These are phyloP conservation scores for Arabidopsis lyrata DNA, from an alignment of 441 rosid genomes.

Conservation along the genomic window DNA sequence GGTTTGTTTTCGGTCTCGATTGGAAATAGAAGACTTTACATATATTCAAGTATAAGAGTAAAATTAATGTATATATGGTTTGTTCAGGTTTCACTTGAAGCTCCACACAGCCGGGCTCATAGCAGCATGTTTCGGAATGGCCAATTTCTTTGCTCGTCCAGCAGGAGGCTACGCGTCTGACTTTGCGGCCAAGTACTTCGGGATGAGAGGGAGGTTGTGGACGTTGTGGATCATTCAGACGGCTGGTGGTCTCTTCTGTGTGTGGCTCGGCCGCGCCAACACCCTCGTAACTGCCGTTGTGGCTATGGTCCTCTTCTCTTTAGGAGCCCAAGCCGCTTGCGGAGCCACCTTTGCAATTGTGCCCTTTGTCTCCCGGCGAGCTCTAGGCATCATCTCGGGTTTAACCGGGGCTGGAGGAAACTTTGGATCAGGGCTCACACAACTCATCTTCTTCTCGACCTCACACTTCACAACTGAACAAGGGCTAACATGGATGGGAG, in stretches of 20 bases:
- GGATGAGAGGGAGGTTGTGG: constrained; percentile 82
- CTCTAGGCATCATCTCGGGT: constrained; percentile 53
- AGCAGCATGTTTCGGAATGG: constrained; percentile 75
- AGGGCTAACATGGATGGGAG: constrained; percentile 71
- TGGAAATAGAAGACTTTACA: background rate
- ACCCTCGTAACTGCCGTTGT: constrained; percentile 59
- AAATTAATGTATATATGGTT: background rate
- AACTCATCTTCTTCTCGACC: constrained; percentile 63
- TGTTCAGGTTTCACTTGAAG: constrained; percentile 62
- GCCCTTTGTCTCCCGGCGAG: constrained; percentile 68
- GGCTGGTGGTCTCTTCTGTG: constrained; percentile 67
- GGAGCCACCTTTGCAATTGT: constrained; percentile 76
- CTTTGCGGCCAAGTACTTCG: constrained; percentile 53
- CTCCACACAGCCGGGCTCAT: constrained; percentile 69
- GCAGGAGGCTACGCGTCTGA: constrained; percentile 73
- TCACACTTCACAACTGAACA: constrained; percentile 49
- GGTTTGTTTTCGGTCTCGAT: constrained; percentile 42
- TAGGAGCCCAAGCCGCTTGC: constrained; percentile 80
- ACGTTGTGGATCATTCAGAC: constrained; percentile 68
- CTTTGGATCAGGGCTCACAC: constrained; percentile 77
- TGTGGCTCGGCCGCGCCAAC: constrained; percentile 68
- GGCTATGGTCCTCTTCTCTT: constrained; percentile 71
- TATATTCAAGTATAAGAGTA: background rate
- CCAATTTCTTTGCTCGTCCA: constrained; percentile 67
- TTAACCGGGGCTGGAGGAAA: constrained; percentile 79